Percentiles rank a stretch among this genome's conserved stretches.
phyloP scores from a whole-genome alignment of 148 eudicot genomes.

The Rhododendron griersonianum region DNA sequence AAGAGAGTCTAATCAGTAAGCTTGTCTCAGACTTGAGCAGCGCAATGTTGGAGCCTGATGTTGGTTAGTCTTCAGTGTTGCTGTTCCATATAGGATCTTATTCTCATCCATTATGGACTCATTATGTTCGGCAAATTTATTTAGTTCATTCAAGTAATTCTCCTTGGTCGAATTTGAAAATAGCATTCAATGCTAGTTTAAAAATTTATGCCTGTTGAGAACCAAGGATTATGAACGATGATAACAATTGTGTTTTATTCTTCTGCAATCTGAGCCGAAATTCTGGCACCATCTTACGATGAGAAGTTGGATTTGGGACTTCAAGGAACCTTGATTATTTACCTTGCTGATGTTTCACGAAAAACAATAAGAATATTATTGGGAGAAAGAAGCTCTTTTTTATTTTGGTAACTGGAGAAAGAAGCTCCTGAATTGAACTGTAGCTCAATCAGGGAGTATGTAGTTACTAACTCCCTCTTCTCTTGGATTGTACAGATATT shows the following conservation, averaged over 20 bases:
- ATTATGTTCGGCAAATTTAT: not conserved
- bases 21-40: conserved; percentile 84
- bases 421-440: not conserved
- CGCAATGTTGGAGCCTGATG: conserved; percentile 85
- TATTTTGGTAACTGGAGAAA: not conserved
- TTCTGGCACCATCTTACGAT: not conserved
- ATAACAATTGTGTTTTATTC: not conserved
- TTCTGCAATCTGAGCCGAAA: not conserved
- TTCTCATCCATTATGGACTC: not conserved
- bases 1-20: conserved; percentile 70
- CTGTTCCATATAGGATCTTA: not conserved
- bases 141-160: not conserved
- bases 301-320: not conserved
- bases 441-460: not conserved
- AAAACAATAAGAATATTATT: not conserved
- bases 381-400: not conserved
- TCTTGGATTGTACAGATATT: conserved; percentile 52
- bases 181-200: not conserved
- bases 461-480: not conserved
- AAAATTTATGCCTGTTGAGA: not conserved
- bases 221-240: not conserved
- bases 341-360: not conserved
- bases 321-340: not conserved
- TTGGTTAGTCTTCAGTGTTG: conserved; percentile 49
- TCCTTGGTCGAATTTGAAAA: not conserved